Conservation (phyloP, 2,329 filamentous ascomycete species). For the Alternaria metachromatica region DNA sequence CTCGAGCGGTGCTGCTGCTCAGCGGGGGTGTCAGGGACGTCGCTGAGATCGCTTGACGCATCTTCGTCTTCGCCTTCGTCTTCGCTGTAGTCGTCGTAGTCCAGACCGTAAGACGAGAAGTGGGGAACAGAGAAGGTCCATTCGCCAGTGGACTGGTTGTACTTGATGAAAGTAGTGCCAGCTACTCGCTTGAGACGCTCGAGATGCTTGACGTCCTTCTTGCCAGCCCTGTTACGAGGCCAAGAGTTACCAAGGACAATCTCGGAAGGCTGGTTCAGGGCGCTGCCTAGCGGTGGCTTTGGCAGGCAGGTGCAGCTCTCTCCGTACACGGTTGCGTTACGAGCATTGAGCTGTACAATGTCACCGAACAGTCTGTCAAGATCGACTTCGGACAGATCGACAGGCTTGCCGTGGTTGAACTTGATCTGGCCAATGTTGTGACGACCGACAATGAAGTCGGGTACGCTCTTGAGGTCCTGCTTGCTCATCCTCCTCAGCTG, state of each 20-base stretch:
- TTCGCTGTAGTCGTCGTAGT: conserved; percentile 69
- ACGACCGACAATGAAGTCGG: conserved; percentile 81
- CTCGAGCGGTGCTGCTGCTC: conserved; percentile 37
- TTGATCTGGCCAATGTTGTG: conserved; percentile 79
- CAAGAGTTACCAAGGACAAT: conserved; percentile 93
- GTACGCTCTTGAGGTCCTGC: conserved; percentile 76
- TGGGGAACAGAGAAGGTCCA: conserved; percentile 96
- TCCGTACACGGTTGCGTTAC: conserved; percentile 87
- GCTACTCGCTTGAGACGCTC: conserved; percentile 78
- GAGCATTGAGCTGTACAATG: conserved; percentile 77
- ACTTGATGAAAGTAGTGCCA: conserved; percentile 82
- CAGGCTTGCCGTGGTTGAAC: conserved; percentile 65
- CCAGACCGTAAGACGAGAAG: conserved; percentile 92
- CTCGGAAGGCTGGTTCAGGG: conserved; percentile 87
- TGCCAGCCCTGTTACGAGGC: conserved; percentile 76
- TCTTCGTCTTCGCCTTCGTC: conserved; percentile 63
- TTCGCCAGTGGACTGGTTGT: conserved; percentile 78
- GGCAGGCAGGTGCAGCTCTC: conserved; percentile 54
- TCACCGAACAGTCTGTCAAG: conserved; percentile 79
- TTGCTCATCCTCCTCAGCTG: conserved; percentile 82
- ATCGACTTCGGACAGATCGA: conserved; percentile 81
- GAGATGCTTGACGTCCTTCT: conserved; percentile 79
- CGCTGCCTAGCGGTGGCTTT: conserved; percentile 86
- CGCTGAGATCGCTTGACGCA: conserved; percentile 46
- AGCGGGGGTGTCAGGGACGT: conserved; percentile 55